Base-by-base conservation (phyloP, 192 early-diverging fungal genomes). In the Umbelopsis sp. region DNA sequence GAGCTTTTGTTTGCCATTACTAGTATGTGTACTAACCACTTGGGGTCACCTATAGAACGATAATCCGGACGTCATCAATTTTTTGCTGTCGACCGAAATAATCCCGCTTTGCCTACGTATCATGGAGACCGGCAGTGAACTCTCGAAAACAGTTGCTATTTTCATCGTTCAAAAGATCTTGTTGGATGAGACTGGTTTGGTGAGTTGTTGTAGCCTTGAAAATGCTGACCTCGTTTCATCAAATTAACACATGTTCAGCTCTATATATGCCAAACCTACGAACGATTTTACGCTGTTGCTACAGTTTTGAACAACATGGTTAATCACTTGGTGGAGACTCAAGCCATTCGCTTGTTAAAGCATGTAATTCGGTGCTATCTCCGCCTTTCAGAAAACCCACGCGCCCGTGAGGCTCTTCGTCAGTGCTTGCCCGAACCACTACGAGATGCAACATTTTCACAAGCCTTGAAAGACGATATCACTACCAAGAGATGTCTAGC, bases 91-190 rank as follows among this genome's bases (percentile, higher is more conserved):
- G 20, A 98, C 97, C 41, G 97, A 99, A 82, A 98, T 99, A 70
- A 92, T 99, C 70, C 97, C 97, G 1, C 88, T 99, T 20, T 98
- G 96, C 76, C 82, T 99, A n/a, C 91, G 97, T 70, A 99, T 99
- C 72, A 97, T 99, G 95, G 97, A 99, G 75, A 95, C 93, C 68
- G 97, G 97, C 44, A 91, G 88, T 73, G 97, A 99, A 74, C 88
- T 98, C 46, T 96, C 94, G 68, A 99, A 99, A 75, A 97, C 95
- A 33, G 97, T 99, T 44, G 97, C 97, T n/a, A 99, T 97, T 25
- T 98, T 99, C 81, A 97, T 99, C 70, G 95, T 99, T 46, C 96
- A 99, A 80, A 94, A 97, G 70, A 98, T 99, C 30, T 86, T 99
- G 25, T 79, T 94, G 48, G 96, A 98, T 77, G 95, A 98, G 30